phyloP scores from a whole-genome alignment of 805 yeast species.

The Barnettozyma populi region DNA sequence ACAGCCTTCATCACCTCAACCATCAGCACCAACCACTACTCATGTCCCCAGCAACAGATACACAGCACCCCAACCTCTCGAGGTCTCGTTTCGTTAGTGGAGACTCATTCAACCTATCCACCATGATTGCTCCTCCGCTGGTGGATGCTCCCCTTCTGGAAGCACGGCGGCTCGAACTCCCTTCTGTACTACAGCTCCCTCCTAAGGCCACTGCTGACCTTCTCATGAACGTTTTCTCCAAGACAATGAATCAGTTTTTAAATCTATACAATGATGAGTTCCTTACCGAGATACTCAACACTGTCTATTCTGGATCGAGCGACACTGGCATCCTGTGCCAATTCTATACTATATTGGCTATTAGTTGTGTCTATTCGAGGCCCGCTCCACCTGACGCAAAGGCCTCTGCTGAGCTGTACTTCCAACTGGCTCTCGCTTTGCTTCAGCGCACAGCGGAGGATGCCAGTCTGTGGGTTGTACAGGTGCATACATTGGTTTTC shows the following conservation, averaged over 20 bases:
- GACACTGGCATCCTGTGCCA: neutral
- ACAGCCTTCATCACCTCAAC: neutral
- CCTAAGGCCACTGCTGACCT: neutral
- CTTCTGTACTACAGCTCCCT: neutral
- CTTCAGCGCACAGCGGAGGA: slow-evolving; percentile 29
- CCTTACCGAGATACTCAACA: neutral
- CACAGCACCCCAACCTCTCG: neutral
- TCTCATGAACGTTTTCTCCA: neutral
- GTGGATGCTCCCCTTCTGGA: neutral
- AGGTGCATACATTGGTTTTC: slow-evolving; percentile 30
- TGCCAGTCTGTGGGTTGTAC: slow-evolving; percentile 33
- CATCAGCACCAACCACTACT: neutral
- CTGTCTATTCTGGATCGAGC: neutral
- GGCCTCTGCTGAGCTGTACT: neutral
- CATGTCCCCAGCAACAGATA: neutral
- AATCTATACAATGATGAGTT: neutral
- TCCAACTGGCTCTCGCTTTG: slow-evolving; percentile 9
- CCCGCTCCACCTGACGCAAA: neutral
- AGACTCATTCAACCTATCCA: neutral
- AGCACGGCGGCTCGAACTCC: neutral
- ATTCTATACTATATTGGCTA: neutral
- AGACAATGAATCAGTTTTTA: neutral
- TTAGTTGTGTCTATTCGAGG: neutral
- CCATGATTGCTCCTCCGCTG: neutral
- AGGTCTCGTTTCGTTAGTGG: neutral